Evolutionary conservation across 257 asterid species (phyloP), one percentile per base, ranked within the genome.

Genomic region (Craterostigma plantagineum): DNA sequence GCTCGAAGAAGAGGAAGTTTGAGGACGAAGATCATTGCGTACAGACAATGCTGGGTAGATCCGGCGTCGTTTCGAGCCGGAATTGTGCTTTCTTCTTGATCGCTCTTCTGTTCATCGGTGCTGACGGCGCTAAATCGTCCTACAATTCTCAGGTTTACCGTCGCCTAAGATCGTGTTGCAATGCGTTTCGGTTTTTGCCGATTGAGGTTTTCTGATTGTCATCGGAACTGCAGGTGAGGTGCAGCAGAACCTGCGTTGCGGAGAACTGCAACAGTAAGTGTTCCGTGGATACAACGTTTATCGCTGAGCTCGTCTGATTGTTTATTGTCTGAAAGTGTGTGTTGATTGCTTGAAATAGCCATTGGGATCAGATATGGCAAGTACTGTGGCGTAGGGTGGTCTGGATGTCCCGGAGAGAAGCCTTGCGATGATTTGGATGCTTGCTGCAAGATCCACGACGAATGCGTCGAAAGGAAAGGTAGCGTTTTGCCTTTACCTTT

Each of bases 361-460:
- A 57, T 81, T 48, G 86, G 79, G 50, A 85, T 85, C 49, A 81
- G 66, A 65, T 85, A 85, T 33, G 96, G 92, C 38, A 85, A 85
- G 78, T 85, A 68, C 60, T 85, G 96, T 34, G 96, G 96, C 43
- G 92, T 85, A 40, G 96, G 94, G 15, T 80, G 92, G 92, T 70
- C 73, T 0, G 96, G 96, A 16, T 85, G 96, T 52, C 69, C 82
- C 0, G 96, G 96, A 35, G 96, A 85, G 74, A 74, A 80, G 53
- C 96, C 96, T 49, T 85, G 96, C 42, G 96, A 85, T 61, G 92
- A 85, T 63, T 65, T 85, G 53, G 94, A 85, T 60, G 91, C 85
- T 52, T 85, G 96, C 61, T 85, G 94, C 61, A 63, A 75, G 64
- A 69, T 74, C 55, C 96, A 85, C 42, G 96, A 80, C 48, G 85